Evolutionary conservation across 1,284 basidiomycete genomes (phyloP), one percentile per base, ranked within the genome.

Genomic region (Heterobasidion annosum): DNA sequence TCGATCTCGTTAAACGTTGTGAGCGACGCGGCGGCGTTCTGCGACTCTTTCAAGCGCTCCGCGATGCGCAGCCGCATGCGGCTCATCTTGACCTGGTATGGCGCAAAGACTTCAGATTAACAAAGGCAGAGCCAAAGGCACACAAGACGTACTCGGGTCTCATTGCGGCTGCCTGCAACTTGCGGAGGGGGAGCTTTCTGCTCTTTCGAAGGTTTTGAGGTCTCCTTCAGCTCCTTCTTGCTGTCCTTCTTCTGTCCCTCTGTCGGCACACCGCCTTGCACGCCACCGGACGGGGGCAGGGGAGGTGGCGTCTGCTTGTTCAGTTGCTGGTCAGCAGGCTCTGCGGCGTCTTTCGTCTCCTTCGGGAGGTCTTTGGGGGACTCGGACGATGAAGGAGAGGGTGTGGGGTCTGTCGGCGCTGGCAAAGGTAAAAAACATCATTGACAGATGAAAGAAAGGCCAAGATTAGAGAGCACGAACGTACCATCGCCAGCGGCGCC

Each of bases 1-100:
- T 99, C 96, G 68, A 99, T 93, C 75, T 99, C 96, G 76, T 99
- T 98, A 82, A 99, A 99, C 47, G 96, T 99, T 52, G 97, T 99
- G 60, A 99, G 74, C 56, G 93, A 94, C 48, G 96, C 96, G 9
- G 96, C 97, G 12, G 93, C 84, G 71, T 98, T 98, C 73, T 99
- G 96, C 45, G 95, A 97, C 70, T 98, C 91, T 78, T 99, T 99
- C 68, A 99, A 82, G 56, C 96, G 91, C 74, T 97, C 93, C 50
- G 96, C 91, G 65, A 99, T 99, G 59, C 96, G 91, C 63, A 91
- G 78, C 58, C 96, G 91, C 97, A 99, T 99, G 55, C 93, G 87
- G 70, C 83, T 93, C 93, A 98, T 97, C 78, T 97, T 97, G 65
- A 97, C 87, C 87, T 91, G 63, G 12, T 15, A 15, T 19, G 43